Evolutionary conservation across 2,329 filamentous ascomycete genomes (phyloP), one percentile per base, ranked within the genome.

Genomic region (Trichoderma sp.): DNA sequence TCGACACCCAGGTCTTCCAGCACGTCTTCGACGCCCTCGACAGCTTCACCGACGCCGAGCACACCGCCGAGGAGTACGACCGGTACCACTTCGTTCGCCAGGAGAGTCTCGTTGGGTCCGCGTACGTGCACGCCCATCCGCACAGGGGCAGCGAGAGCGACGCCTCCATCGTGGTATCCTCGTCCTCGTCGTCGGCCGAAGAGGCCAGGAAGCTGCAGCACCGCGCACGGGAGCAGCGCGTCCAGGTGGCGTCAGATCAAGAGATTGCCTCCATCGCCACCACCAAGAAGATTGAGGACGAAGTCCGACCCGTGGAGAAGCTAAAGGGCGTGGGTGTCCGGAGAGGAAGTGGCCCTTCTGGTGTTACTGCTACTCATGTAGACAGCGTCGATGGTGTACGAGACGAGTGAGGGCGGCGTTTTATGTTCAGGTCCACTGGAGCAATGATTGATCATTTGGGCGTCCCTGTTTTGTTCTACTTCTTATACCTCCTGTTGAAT

Each of bases 21-120:
- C 92, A 96, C 74, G 92, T 99, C 1, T 93, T 97, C 68, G 90
- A 96, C 71, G 93, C 95, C 0, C 81, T 99, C 10, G 88, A 96
- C 66, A 88, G 83, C 70, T 92, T 89, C 73, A 85, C 83, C 2
- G 80, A 82, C 48, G 80, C 85, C 0, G 81, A 83, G 55, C 85
- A 88, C 71, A 81, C 82, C 2, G 79, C 83, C 65, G 85, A 87
- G 71, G 85, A 89, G 72, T 89, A 85, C 69, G 85, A 83, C 61
- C 80, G 80, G 47, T 89, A 88, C 71, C 79, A 78, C 57, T 74
- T 78, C 30, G 83, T 82, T 30, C 78, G 84, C n/a, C 78, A 80
- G 54, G 78, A 79, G 67, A 85, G 82, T 69, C 72, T 86, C 12
- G 74, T 84, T 7, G 80, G 77, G 3, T 77, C 77, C 3, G 74